Evolutionary conservation across 2,329 filamentous ascomycete genomes (phyloP).

Genomic region (Fonsecaea nubica): DNA sequence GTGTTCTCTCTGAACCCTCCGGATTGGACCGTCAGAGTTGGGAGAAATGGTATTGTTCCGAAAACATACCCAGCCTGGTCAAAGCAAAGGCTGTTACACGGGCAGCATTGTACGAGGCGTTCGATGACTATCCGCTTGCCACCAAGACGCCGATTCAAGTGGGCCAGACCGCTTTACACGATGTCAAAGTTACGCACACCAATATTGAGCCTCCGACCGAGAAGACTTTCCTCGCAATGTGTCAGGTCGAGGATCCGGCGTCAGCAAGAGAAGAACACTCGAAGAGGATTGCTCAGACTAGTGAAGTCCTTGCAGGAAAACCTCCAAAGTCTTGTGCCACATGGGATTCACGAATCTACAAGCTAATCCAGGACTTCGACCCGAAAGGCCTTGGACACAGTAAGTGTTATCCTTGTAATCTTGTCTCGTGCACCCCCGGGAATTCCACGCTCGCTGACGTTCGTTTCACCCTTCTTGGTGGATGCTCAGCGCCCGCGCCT

Average conservation of each 20-base stretch:
- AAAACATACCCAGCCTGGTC: conserved; percentile 6
- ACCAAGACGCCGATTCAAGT: conserved; percentile 12
- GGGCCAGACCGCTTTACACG: conserved; percentile 10
- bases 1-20: conserved; percentile 7
- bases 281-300: background rate
- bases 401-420: background rate
- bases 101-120: conserved; percentile 14
- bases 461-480: background rate
- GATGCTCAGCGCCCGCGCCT: conserved; percentile 9
- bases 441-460: background rate
- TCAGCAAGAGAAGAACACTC: background rate
- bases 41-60: conserved; percentile 13
- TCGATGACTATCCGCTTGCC: conserved; percentile 12
- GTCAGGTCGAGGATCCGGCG: conserved; percentile 5
- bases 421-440: background rate
- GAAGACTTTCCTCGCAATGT: conserved; percentile 16
- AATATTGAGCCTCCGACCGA: conserved; percentile 18
- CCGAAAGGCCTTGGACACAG: conserved; percentile 9
- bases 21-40: conserved; percentile 5
- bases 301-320: background rate
- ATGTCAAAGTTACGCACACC: conserved; percentile 9
- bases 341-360: conserved; percentile 15
- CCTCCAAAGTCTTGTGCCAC: background rate
- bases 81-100: conserved; percentile 4
- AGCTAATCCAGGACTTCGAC: conserved; percentile 19